Base-by-base conservation (phyloP, 352 stramenopile species). In the Phytophthora macrochlamydospora region DNA sequence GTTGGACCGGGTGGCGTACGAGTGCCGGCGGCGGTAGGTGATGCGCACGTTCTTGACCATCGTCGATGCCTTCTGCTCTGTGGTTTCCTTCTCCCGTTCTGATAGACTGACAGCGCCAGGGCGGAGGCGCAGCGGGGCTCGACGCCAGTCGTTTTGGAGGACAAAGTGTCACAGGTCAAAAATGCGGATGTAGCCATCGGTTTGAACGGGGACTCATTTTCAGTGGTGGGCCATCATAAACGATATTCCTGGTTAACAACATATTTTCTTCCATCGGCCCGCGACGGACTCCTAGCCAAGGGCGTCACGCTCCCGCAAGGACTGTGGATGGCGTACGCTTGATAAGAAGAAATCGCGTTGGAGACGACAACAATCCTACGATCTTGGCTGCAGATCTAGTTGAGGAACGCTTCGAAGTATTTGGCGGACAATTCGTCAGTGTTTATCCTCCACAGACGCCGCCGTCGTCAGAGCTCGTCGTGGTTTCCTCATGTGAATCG, bases 1-100 rank as follows among this genome's bases (percentile, higher is more conserved):
- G 83, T 99, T 98, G 31, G 90, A 98, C 74, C 81, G 81, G 74
- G 97, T 99, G 71, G 93, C 93, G 87, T 99, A 99, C 74, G 93
- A 97, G 87, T 99, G 97, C 65, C 97, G 92, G 82, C 94, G 92
- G 62, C 85, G 79, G 81, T 98, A 98, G 50, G 94, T 98, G 73
- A 98, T 96, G 77, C 97, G 91, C 74, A 93, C 87, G 85, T 99
- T 97, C 84, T 95, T 94, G 70, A 94, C 88, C 91, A 97, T 97
- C 62, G 83, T 67, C 30, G 42, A 65, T 69, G 68, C 58, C 49
- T 87, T 75, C 78, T 54, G 73, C 55, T 85, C 83, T 86, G 18
- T 42, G 61, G 65, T 78, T 83, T 69, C 58, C 57, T 88, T 90
- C 81, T 88, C 79, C 81, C 78, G 78, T 90, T 89, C 69, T 81